phyloP scores from a whole-genome alignment of 208 protist species.

The Naegleria gruberi region DNA sequence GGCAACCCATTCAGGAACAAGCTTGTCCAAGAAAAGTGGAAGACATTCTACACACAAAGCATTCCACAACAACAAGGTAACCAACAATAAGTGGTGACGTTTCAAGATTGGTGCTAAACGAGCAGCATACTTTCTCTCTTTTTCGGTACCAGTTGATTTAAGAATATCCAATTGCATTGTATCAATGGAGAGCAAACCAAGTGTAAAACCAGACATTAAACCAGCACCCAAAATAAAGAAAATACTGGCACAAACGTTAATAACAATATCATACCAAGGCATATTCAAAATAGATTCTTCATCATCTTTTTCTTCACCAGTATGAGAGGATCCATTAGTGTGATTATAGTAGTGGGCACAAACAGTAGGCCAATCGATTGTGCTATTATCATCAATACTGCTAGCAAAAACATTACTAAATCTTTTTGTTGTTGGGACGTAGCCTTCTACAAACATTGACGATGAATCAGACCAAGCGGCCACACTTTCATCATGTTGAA shows the following conservation, averaged over 20 bases:
- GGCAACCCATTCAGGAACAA: slow-evolving; percentile 35
- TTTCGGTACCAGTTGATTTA: not conserved
- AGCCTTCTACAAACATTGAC: no score
- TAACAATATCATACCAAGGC: no score
- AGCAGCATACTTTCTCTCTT: slow-evolving; percentile 43
- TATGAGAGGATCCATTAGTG: no score
- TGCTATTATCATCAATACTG: no score
- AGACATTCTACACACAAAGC: slow-evolving; percentile 49
- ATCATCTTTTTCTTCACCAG: no score
- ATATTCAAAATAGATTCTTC: no score
- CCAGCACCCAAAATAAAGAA: slow-evolving; percentile 43
- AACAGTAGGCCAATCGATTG: no score
- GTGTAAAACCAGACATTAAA: slow-evolving; percentile 52
- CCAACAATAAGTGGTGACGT: slow-evolving; percentile 53
- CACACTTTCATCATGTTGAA: no score
- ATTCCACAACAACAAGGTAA: slow-evolving; percentile 60
- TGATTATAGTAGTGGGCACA: no score
- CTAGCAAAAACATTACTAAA: no score
- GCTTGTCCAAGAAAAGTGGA: slow-evolving; percentile 46
- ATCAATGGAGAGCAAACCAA: slow-evolving; percentile 55
- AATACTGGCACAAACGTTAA: not conserved
- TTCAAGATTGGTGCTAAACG: slow-evolving; percentile 50
- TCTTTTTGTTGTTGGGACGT: no score
- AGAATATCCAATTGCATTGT: slow-evolving; percentile 41
- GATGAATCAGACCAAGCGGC: no score